Percentiles rank a stretch among this genome's conserved stretches.
phyloP scores from a whole-genome alignment of 2,329 filamentous ascomycete genomes.

The Neospermospora avenae region DNA sequence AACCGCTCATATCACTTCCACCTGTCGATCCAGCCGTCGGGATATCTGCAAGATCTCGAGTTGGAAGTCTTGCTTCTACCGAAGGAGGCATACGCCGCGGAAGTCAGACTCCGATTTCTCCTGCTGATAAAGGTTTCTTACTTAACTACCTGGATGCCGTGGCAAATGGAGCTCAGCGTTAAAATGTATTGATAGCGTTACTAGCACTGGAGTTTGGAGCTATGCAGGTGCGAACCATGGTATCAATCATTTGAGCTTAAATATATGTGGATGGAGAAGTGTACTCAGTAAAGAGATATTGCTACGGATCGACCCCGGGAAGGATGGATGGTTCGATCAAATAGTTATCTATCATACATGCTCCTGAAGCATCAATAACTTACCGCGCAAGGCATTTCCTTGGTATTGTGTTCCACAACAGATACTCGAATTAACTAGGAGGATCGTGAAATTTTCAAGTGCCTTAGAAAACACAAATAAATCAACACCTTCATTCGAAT shows the following conservation, averaged over 20 bases:
- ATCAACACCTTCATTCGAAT: too few species aligned
- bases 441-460: too few species aligned
- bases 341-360: background rate
- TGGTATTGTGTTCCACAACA: background rate
- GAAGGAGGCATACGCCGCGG: slow-evolving; percentile 39
- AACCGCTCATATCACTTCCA: slow-evolving; percentile 11
- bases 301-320: background rate
- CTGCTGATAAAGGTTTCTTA: slow-evolving; percentile 72
- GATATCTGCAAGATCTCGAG: slow-evolving; percentile 29
- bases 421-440: background rate
- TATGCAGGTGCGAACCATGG: too few species aligned
- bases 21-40: slow-evolving; percentile 15
- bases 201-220: slow-evolving; percentile 1
- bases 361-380: background rate
- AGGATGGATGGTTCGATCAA: background rate
- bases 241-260: slow-evolving; percentile 6
- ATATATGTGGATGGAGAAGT: background rate
- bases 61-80: slow-evolving; percentile 30
- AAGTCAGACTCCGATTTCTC: slow-evolving; percentile 56
- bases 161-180: slow-evolving; percentile 22
- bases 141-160: slow-evolving; percentile 66
- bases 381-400: background rate
- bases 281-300: background rate
- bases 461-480: too few species aligned
- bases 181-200: background rate